Base-by-base conservation (phyloP, 306 rosid species). In the Cicer yamashitae region DNA sequence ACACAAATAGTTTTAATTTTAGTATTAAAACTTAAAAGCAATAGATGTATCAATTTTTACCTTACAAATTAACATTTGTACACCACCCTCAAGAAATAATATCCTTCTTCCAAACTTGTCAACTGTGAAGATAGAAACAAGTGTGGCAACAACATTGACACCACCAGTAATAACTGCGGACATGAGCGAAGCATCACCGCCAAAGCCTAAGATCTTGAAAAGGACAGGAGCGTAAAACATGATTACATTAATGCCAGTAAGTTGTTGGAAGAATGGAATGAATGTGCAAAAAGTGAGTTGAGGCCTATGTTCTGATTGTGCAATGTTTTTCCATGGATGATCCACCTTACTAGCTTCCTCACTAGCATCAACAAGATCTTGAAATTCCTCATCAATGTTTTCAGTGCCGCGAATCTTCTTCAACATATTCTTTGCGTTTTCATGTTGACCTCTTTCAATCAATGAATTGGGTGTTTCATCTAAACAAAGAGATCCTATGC, bases 151-250 rank as follows among this genome's bases (percentile, higher is more conserved):
- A 25, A 79, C 78, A 30, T 79, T 79, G 44, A 79, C 78, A 54
- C 58, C 44, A 0, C 82, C 82, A 1, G 22, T 40, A n/a, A 79
- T 79, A 15, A 79, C 77, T 10, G 82, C 77, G 9, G 82, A 79
- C 71, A 79, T 61, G 67, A 79, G 82, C 4, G 82, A 71, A 62
- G 77, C 82, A 7, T 79, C 73, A 7, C 34, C 5, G 1, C 82
- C 82, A 7, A 79, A 79, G 0, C 82, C 82, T 17, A 79, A 59
- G 5, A 53, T 71, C 17, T 63, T 71, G 41, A 79, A 79, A 25
- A 79, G 82, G 2, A 79, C 77, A 6, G 82, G 82, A 10, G 82
- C 82, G 7, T 79, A 79, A 17, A 79, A 79, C 82, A 79, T 79
- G 67, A 79, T 63, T 10, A 71, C 82, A 8, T 79, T 79, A 46